Evolutionary conservation across 225 moss, liverwort and hornwort genomes (phyloP), one percentile per base, ranked within the genome.

Genomic region (Bryum argenteum): DNA sequence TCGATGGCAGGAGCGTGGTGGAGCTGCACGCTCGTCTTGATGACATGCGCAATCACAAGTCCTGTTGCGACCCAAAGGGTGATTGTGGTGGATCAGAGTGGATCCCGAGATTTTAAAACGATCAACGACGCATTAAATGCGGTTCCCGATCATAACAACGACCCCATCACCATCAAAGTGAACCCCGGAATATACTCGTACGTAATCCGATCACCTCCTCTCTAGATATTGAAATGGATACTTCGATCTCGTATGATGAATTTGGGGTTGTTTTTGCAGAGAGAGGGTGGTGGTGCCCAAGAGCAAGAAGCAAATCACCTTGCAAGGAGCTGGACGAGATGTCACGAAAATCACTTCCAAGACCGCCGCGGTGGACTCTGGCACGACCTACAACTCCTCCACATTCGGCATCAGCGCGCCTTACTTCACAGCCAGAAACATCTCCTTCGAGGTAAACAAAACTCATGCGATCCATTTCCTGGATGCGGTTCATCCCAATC

Each of bases 161-260:
- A 53, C 15, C 78, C 75, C 59, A 53, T 85, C 65, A 82, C 77
- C 0, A 88, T 88, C 76, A 19, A 80, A 73, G 78, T 88, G 44
- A 80, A 85, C 55, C 66, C 88, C 39, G 88, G 88, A 42, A 73
- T 60, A n/a, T 88, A 88, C 78, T 42, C 42, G 88, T 88, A 75
- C 74, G 82, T 16, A 9, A 54, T 16, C 53, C n/a, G 24, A 47
- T 40, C 21, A 21, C 24, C 65, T 73, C 50, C 47, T 13, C 16
- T 3, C 14, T 5, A 1, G 1, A 13, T 45, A 10, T 42, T 42
- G 41, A 8, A 8, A 45, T 44, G 4, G 6, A 48, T 48, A 17
- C 17, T 15, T 1, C 16, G 16, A 48, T 48, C 6, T 6, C 17
- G 17, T 11, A 0, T 45, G 13, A 15, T 48, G 16, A 16, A 3